These are phyloP conservation scores for Primulina tabacum DNA, from an alignment of 257 asterid genomes.

Conservation along the genomic window DNA sequence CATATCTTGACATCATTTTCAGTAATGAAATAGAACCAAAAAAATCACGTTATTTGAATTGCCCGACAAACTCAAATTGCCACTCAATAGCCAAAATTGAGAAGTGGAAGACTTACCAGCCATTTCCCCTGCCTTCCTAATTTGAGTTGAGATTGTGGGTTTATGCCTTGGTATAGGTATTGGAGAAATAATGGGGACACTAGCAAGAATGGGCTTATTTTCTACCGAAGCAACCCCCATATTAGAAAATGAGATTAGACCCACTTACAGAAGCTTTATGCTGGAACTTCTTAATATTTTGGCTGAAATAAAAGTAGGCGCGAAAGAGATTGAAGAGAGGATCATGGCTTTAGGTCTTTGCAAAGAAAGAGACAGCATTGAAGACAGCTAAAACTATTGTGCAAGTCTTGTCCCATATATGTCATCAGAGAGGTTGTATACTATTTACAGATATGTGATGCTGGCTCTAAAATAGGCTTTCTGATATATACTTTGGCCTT, in stretches of 20 bases:
- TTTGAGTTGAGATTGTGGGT: slow-evolving; percentile 1
- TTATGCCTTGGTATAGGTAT: slow-evolving; percentile 56
- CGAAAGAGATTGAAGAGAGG: slow-evolving; percentile 56
- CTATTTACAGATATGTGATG: not conserved
- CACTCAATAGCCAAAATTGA: not conserved
- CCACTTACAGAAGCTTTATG: slow-evolving; percentile 43
- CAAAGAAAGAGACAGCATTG: slow-evolving; percentile 51
- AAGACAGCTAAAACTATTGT: slow-evolving; percentile 75
- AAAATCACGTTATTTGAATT: not conserved
- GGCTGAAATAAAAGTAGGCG: slow-evolving; percentile 36
- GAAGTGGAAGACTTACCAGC: not conserved
- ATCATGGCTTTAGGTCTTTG: slow-evolving; percentile 50
- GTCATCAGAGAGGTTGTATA: not conserved
- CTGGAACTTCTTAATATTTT: slow-evolving; percentile 44
- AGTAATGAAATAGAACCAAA: too few relatives aligned
- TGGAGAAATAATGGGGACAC: slow-evolving; percentile 79
- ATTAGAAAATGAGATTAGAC: slow-evolving; percentile 47
- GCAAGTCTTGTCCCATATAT: slow-evolving; percentile 55
- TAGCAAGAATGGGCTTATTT: slow-evolving; percentile 80
- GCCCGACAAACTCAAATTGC: not conserved
- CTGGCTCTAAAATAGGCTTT: not conserved
- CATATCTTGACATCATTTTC: too few relatives aligned
- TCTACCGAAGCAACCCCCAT: slow-evolving; percentile 39
- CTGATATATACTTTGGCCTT: not conserved
- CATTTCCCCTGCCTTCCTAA: not conserved